A percentile compares a stretch with the other conserved stretches of the same genome.
Conservation (phyloP, 192 early-diverging fungal species). For the Backusella circina region DNA sequence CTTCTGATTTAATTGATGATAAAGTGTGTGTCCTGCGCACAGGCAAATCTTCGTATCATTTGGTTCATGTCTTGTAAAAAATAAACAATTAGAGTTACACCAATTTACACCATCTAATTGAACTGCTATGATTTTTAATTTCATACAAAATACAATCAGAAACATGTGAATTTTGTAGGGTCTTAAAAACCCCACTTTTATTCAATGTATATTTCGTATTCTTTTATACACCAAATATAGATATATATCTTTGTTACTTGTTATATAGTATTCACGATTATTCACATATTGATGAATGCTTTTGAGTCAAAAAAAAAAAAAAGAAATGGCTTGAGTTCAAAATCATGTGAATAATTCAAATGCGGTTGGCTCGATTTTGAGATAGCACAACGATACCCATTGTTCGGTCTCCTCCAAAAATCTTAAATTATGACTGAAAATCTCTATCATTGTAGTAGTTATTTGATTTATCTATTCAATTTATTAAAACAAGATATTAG, state of each 20-base stretch:
- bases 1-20: slow-evolving; percentile 61
- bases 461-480: too few relatives aligned
- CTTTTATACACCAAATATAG: too few relatives aligned
- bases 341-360: not conserved
- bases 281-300: too few relatives aligned
- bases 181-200: not conserved
- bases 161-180: not conserved
- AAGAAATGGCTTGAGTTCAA: not conserved
- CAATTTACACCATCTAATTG: not conserved
- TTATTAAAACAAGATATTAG: too few relatives aligned
- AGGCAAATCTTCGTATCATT: slow-evolving; percentile 76
- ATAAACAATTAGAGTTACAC: not conserved
- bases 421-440: too few relatives aligned
- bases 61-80: slow-evolving; percentile 42
- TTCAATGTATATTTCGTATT: too few relatives aligned
- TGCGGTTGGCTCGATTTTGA: not conserved
- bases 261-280: too few relatives aligned
- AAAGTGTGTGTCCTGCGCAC: slow-evolving; percentile 65
- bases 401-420: too few relatives aligned
- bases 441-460: too few relatives aligned
- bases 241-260: too few relatives aligned
- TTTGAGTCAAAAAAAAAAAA: too few relatives aligned
- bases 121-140: too few relatives aligned
- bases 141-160: not conserved
- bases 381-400: not conserved